Evolutionary conservation across 2,329 filamentous ascomycete genomes (phyloP).

Genomic region (Knufia petricola): DNA sequence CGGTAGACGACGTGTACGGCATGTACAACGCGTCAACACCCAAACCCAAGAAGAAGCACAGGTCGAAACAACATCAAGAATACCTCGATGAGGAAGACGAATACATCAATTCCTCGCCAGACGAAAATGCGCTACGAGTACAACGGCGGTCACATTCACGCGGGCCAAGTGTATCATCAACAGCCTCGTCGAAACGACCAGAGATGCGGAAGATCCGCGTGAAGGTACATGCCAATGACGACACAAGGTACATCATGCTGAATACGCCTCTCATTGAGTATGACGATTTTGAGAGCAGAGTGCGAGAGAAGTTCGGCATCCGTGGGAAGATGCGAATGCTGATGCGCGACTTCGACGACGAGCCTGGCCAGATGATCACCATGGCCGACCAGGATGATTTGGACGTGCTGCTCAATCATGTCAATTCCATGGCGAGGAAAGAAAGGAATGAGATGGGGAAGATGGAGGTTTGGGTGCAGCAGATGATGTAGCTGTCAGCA

Average conservation of each 20-base stretch:
- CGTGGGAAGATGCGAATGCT: constrained; percentile 59
- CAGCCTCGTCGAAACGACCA: constrained; percentile 35
- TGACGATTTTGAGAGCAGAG: constrained; percentile 64
- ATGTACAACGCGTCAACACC: constrained; percentile 48
- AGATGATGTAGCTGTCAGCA: constrained; percentile 5
- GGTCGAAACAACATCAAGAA: constrained; percentile 40
- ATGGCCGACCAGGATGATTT: constrained; percentile 94
- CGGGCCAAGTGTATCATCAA: constrained; percentile 15
- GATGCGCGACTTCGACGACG: constrained; percentile 62
- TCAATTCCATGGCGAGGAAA: constrained; percentile 58
- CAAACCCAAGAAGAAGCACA: constrained; percentile 42
- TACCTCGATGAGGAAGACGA: constrained; percentile 77
- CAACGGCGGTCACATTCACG: constrained; percentile 7
- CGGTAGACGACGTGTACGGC: constrained; percentile 34
- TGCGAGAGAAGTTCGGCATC: constrained; percentile 79
- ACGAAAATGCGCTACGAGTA: neutral
- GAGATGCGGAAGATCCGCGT: constrained; percentile 72
- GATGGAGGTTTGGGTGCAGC: constrained; percentile 66
- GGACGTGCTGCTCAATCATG: constrained; percentile 69
- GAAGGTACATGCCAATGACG: constrained; percentile 77
- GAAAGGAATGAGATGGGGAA: constrained; percentile 77
- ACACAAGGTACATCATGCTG: constrained; percentile 89
- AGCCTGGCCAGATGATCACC: constrained; percentile 77
- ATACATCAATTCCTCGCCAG: constrained; percentile 35
- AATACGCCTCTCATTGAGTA: constrained; percentile 51